Evolutionary conservation across 352 stramenopile species (phyloP).

Genomic region (Blastocystis sp.): DNA sequence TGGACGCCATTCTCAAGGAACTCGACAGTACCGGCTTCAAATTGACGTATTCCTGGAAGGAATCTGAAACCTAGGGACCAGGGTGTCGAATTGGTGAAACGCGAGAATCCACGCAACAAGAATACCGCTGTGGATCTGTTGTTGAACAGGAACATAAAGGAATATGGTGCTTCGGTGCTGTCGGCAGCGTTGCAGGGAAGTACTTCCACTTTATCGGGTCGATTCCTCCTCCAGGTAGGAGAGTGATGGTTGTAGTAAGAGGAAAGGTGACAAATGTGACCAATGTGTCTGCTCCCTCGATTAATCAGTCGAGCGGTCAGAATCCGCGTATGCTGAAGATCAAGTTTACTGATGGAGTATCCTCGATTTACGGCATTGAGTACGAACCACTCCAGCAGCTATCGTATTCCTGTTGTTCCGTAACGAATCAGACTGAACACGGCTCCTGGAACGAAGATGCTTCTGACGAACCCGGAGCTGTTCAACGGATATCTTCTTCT

Average conservation of each 20-base stretch:
- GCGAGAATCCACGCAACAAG: neutral
- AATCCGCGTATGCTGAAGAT: slow-evolving; percentile 7
- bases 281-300: slow-evolving; percentile 28
- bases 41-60: no score
- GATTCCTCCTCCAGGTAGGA: neutral
- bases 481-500: slow-evolving; percentile 16
- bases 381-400: neutral
- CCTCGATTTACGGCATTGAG: neutral
- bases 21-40: no score
- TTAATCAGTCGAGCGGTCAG: neutral
- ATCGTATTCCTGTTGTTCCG: neutral
- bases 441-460: slow-evolving; percentile 22
- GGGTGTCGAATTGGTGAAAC: neutral
- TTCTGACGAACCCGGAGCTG: slow-evolving; percentile 17
- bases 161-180: neutral
- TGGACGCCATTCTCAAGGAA: no score
- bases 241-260: neutral
- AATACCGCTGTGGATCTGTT: neutral
- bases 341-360: slow-evolving; percentile 20
- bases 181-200: neutral
- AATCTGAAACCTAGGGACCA: neutral
- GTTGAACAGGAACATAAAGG: slow-evolving; percentile 7
- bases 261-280: neutral
- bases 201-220: neutral
- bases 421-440: neutral